Evolutionary conservation across 768 basidiomycete genomes (phyloP), one percentile per base, ranked within the genome.

Genomic region (Pleurotus platypus): DNA sequence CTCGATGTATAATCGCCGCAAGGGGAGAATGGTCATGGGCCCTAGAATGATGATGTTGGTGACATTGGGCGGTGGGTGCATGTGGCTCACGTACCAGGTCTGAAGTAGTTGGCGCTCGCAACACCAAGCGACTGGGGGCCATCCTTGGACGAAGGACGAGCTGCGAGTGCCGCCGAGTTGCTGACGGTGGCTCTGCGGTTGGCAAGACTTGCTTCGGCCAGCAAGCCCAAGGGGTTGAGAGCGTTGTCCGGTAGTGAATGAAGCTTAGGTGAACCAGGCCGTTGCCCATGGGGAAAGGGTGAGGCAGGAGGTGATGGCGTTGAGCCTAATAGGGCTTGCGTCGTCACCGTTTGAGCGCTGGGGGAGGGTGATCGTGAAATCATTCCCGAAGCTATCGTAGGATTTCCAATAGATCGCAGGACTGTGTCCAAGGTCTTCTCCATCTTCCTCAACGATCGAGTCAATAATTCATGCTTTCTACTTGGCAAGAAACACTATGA

Each of bases 381-480:
- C 83, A 92, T 89, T 47, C 87, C 89, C 0, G 88, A 85, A 2
- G 85, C 78, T 62, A 90, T 82, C 65, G 79, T 82, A 0, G 92
- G 92, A 64, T 94, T 93, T 39, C 90, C 90, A 46, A 97, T 89
- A 15, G 92, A 93, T 47, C 86, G 83, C 16, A 97, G 78, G 35
- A 97, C 93, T 12, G 91, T 93, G 70, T 95, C 92, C n/a, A 95
- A 79, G 1, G 92, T 94, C 38, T 85, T 81, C 68, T 95, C 93
- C 92, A 95, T 94, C 71, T 94, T 94, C 56, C 87, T 83, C 50
- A 95, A 75, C 2, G 90, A 92, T 60, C 85, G 81, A 2, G 89
- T 89, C 18, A 93, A 76, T 22, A 90, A 75, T 65, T 93, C 91
- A 63, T 92, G 88, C 77, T 93, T 93, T 77, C 89, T 92, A 35